Evolutionary conservation across 305 asterid species (phyloP).

Genomic region (Nicotiana rustica): DNA sequence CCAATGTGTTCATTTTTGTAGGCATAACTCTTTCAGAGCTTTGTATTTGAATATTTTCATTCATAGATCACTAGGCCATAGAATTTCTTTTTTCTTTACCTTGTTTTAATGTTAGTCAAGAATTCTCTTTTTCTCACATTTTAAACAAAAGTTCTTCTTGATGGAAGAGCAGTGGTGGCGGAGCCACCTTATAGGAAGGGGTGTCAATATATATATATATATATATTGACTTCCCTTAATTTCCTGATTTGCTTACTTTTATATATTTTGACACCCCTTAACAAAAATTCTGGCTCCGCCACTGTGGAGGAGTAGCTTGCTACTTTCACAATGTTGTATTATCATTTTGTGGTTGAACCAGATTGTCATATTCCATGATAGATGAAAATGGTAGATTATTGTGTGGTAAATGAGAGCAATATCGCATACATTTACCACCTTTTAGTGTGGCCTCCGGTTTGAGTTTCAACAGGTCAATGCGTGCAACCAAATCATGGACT

Average conservation of each 20-base stretch:
- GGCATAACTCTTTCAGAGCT: not conserved
- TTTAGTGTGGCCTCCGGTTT: not conserved
- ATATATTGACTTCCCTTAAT: too few species aligned
- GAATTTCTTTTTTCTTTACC: not conserved
- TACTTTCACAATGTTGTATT: constrained; percentile 3
- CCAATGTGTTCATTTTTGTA: not conserved
- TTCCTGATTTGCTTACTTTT: too few species aligned
- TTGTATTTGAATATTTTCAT: not conserved
- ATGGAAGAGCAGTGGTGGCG: too few species aligned
- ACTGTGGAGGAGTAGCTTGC: not conserved
- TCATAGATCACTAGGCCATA: constrained; percentile 1
- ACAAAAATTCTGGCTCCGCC: too few species aligned
- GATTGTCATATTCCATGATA: not conserved
- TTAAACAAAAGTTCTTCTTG: not conserved
- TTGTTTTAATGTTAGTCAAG: constrained; percentile 22
- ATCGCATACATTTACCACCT: not conserved
- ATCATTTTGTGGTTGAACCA: constrained; percentile 10
- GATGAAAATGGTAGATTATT: constrained; percentile 16
- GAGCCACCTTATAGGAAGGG: too few species aligned
- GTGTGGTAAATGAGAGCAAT: not conserved
- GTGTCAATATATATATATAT: too few species aligned
- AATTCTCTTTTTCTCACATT: not conserved
- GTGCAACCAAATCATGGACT: constrained; percentile 1
- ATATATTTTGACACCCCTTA: too few species aligned
- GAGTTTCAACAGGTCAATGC: not conserved